These are phyloP conservation scores for Rhazya stricta DNA, from an alignment of 257 asterid species.

Conservation along the genomic window DNA sequence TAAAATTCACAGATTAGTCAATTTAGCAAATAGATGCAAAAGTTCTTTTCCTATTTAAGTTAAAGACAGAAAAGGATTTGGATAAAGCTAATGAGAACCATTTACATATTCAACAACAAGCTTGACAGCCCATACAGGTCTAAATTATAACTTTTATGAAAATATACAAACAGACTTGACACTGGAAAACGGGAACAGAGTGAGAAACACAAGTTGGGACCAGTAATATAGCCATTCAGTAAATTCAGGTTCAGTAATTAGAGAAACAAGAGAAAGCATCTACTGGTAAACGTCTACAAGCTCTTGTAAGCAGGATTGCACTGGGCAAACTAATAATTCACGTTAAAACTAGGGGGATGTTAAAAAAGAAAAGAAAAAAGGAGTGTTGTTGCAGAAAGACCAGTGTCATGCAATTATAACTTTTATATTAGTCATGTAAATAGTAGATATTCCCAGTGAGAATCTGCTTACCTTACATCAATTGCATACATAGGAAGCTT, in stretches of 20 bases:
- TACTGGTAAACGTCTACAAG: neutral
- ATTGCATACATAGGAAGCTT: no score
- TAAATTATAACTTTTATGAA: neutral
- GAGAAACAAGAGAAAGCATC: neutral
- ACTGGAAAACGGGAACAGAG: neutral
- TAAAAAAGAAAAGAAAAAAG: neutral
- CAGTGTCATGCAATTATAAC: neutral
- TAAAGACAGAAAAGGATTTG: neutral
- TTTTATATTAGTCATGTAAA: neutral
- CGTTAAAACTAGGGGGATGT: neutral
- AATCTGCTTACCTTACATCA: no score
- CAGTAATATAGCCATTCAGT: neutral
- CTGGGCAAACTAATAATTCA: neutral
- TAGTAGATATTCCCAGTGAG: no score
- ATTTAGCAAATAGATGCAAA: neutral
- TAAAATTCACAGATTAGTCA: neutral
- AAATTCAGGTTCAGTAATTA: neutral
- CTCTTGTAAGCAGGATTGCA: neutral
- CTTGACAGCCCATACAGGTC: neutral
- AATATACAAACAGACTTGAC: neutral
- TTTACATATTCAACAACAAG: neutral
- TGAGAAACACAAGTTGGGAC: no score
- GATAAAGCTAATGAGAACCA: neutral
- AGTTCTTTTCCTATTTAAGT: neutral
- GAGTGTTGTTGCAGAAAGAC: neutral